Base-by-base conservation (phyloP, 2,329 filamentous ascomycete species). In the Gaeumannomyces sp. region DNA sequence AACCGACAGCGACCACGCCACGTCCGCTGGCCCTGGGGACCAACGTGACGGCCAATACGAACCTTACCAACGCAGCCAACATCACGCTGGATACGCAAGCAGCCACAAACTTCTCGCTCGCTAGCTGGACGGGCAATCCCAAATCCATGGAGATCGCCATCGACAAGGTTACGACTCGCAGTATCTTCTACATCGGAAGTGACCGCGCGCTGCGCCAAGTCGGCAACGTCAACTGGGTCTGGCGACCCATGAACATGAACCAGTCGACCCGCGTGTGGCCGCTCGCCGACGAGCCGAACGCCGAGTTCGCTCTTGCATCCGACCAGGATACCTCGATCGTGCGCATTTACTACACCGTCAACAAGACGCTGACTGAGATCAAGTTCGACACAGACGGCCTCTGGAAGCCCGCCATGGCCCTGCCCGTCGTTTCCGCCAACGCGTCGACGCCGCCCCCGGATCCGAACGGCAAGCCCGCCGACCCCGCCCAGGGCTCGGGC, bases 171-270 rank as follows among this genome's bases (percentile, higher is more conserved):
- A 69, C 65, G 61, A 72, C 71, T 13, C 74, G 72, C 31, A 72
- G 66, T 65, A 60, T 78, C 58, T 77, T 74, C 71, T 79, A 78
- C 67, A 71, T 78, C 60, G 77, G 76, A 65, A 73, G 71, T 29
- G 77, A 79, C 70, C 66, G 66, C 31, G 69, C 68, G 60, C 69
- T 78, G n/a, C 70, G 78, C 68, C 71, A 72, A 31, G 59, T 73
- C 3, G 67, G 65, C 59, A 71, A 71, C 66, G 66, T 70, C 64
- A 72, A 74, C 67, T 68, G 59, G 45, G 64, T 65, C 19, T 78
- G 76, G 76, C 62, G 64, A 38, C n/a, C 67, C 27, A 68, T 68
- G 50, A 65, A 67, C 27, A 64, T 67, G 1, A 71, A 69, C 65
- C 67, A 69, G 11, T 68, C 71, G 56, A 66, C 66, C 45, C 62